phyloP scores from a whole-genome alignment of 257 asterid species.

The Solanum appendiculatum region DNA sequence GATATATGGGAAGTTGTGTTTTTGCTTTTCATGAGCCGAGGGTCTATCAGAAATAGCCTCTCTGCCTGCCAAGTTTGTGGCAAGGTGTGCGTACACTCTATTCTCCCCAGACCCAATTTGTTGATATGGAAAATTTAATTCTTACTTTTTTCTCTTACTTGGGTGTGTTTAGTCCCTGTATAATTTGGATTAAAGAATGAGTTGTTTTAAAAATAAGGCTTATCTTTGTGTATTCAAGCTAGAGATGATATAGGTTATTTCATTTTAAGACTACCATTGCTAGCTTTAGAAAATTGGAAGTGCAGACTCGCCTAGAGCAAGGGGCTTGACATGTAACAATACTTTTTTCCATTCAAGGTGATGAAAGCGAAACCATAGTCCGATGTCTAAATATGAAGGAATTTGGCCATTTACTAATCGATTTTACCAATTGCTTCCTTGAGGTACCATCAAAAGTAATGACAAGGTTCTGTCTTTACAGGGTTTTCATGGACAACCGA shows the following conservation, averaged over 20 bases:
- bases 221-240: not conserved
- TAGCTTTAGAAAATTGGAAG: not conserved
- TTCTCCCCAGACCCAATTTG: not conserved
- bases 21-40: not conserved
- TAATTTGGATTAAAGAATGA: not conserved
- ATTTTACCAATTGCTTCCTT: not conserved
- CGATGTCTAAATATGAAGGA: not conserved
- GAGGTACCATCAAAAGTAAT: not conserved
- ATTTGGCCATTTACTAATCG: not conserved
- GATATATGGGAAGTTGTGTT: not conserved
- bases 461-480: conserved; percentile 11
- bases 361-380: not conserved
- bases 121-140: not conserved
- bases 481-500: conserved; percentile 81
- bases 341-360: not conserved
- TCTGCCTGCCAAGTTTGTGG: not conserved
- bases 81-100: not conserved
- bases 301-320: not conserved
- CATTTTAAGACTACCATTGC: not conserved
- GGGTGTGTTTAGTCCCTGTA: not conserved
- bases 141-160: not conserved
- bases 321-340: not conserved
- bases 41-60: not conserved
- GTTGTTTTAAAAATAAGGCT: not conserved
- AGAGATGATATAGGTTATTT: not conserved